These are phyloP conservation scores for Neonectria punicea DNA, from an alignment of 2,329 filamentous ascomycete genomes.

Conservation along the genomic window DNA sequence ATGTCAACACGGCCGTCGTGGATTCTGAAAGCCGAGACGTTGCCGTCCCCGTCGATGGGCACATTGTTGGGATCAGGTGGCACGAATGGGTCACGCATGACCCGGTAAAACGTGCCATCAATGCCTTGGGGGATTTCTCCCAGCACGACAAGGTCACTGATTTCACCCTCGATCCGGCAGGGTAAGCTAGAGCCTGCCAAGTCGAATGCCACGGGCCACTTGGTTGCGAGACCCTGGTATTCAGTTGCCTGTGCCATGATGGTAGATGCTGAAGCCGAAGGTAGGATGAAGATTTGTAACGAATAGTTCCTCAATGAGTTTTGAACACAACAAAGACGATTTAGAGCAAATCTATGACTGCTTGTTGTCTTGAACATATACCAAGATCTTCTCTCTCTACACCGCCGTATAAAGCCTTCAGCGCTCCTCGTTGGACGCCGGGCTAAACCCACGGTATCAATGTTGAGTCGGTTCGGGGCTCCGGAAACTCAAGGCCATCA, in stretches of 20 bases:
- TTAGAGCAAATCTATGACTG: too few species aligned
- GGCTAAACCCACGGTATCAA: background rate
- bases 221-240: conserved; percentile 11
- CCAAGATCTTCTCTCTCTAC: too few species aligned
- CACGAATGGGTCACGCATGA: conserved; percentile 55
- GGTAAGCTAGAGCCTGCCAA: conserved; percentile 15
- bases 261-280: background rate
- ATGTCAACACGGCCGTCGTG: conserved; percentile 48
- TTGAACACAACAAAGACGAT: too few species aligned
- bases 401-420: too few species aligned
- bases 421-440: background rate
- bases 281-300: background rate
- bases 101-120: conserved; percentile 41
- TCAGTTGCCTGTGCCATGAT: background rate
- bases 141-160: conserved; percentile 26
- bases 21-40: conserved; percentile 51
- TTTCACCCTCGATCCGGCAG: conserved; percentile 25
- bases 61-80: conserved; percentile 48
- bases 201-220: conserved; percentile 21
- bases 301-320: too few species aligned
- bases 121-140: conserved; percentile 37
- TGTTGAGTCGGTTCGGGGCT: background rate
- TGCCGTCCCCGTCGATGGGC: conserved; percentile 54
- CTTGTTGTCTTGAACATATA: too few species aligned
- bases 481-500: background rate